phyloP scores from a whole-genome alignment of 345 rosid species.

The Lepidium sativum region DNA sequence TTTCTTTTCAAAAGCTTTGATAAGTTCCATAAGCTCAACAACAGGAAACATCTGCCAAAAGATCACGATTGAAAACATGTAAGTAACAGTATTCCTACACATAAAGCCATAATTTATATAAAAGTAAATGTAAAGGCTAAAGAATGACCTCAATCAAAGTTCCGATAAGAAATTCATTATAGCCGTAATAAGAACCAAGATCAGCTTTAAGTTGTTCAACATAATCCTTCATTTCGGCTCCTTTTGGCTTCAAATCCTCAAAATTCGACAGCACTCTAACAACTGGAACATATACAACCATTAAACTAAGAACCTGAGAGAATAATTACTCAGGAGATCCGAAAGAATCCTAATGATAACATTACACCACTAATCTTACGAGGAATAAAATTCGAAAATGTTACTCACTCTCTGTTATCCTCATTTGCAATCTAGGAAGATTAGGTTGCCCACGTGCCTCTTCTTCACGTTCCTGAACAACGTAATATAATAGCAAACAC shows the following conservation, averaged over 20 bases:
- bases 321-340: background rate
- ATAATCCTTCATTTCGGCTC: conserved; percentile 56
- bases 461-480: conserved; percentile 67
- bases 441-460: conserved; percentile 66
- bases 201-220: conserved; percentile 63
- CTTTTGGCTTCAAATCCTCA: conserved; percentile 59
- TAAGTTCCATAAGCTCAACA: conserved; percentile 81
- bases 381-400: background rate
- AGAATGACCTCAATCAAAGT: conserved; percentile 64
- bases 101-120: background rate
- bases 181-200: conserved; percentile 74
- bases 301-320: background rate
- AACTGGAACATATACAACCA: conserved; percentile 35
- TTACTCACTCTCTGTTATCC: conserved; percentile 74
- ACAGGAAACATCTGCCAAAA: conserved; percentile 77
- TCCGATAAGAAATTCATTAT: conserved; percentile 82
- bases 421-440: conserved; percentile 56
- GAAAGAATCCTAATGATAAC: background rate
- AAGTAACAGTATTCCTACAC: background rate
- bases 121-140: background rate
- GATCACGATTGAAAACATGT: conserved; percentile 1
- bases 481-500: background rate
- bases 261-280: conserved; percentile 79
- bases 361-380: background rate
- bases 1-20: conserved; percentile 84